Evolutionary conservation across 2,329 filamentous ascomycete genomes (phyloP), one percentile per base, ranked within the genome.

Genomic region (Calonectria hawksworthii): DNA sequence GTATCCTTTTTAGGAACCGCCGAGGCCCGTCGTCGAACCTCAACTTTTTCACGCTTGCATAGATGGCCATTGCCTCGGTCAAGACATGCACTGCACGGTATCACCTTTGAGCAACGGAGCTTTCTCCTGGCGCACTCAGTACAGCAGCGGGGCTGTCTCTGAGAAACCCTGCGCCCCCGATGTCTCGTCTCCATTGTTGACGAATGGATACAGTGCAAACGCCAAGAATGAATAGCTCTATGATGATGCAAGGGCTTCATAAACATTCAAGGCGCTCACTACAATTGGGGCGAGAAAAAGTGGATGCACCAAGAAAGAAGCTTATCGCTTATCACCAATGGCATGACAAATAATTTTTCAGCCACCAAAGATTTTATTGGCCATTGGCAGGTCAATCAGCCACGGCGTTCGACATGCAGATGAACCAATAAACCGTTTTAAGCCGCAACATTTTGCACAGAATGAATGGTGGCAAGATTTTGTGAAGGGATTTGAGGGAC

Each of bases 61-160:
- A 63, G 16, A 41, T 63, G 56, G 16, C 56, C 34, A 18, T 8
- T 41, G 14, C 56, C 56, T 28, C 56, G 56, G 28, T 63, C 56
- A 23, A 63, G 4, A 28, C 56, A 63, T 26, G 56, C 41, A 13
- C 56, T 63, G 36, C 56, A 63, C 10, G 56, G 56, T 41, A 63
- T 63, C 11, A 63, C 56, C 10, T 63, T 63, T 23, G 56, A 63
- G 56, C 56, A 63, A 13, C 56, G 56, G 56, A 63, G 56, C 26
- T 63, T 63, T 34, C 56, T 38, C 36, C 56, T 23, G 8, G 56
- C 34, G 9, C 56, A 63, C 23, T 63, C 56, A 28, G 56, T 63
- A 23, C 56, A 63, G 34, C 56, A 63, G 23, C 36, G 56, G 0
- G 56, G 56, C 16, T 63, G 56, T 41, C 56, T 41, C 23, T 63